phyloP scores from a whole-genome alignment of 1,139 yeast species.

The Spencermartinsiella ligniputridi region DNA sequence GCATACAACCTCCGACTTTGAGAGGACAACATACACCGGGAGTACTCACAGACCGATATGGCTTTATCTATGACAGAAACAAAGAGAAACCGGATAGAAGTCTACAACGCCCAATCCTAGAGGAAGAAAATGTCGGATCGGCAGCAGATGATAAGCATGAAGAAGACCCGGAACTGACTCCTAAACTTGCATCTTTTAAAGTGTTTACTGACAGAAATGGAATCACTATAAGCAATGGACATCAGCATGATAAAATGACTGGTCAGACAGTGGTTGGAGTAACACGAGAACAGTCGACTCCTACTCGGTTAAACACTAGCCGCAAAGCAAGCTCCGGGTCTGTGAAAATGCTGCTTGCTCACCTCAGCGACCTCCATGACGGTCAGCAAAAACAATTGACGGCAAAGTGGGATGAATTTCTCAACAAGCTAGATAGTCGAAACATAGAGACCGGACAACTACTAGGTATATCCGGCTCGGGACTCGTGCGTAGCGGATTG shows the following conservation, averaged over 20 bases:
- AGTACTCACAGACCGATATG: constrained; percentile 45
- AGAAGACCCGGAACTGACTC: neutral
- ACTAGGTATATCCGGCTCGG: constrained; percentile 40
- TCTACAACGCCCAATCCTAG: constrained; percentile 4
- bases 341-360: constrained; percentile 32
- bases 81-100: neutral
- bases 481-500: constrained; percentile 21
- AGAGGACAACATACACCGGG: constrained; percentile 26
- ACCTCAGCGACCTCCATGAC: constrained; percentile 32
- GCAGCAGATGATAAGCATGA: neutral
- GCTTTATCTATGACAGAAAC: constrained; percentile 38
- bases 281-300: neutral
- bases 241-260: neutral
- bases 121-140: neutral
- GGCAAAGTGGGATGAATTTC: constrained; percentile 35
- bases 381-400: constrained; percentile 31
- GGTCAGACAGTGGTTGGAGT: neutral
- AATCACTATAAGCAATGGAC: neutral
- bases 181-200: neutral
- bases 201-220: neutral
- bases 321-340: constrained; percentile 9
- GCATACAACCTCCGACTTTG: constrained; percentile 36
- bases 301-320: neutral
- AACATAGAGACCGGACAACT: constrained; percentile 33
- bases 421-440: constrained; percentile 22